Evolutionary conservation across 345 rosid species (phyloP).

Genomic region (Schrenkiella parvula): DNA sequence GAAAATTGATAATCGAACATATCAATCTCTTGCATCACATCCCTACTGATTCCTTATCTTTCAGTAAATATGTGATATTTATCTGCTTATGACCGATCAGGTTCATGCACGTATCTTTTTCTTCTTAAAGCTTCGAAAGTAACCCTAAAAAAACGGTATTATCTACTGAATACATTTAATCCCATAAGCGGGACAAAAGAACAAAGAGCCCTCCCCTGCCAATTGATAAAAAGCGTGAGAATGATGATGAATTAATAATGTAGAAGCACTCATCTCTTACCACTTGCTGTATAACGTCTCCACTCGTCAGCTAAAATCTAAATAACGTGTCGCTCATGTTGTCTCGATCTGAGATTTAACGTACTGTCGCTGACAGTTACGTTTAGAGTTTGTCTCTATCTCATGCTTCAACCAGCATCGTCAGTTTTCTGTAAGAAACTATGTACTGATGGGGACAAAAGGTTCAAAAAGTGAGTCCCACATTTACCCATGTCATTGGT

Average conservation of each 20-base stretch:
- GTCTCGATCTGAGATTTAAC: background rate
- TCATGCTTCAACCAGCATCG: slow-evolving; percentile 24
- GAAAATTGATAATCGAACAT: background rate
- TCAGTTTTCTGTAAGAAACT: slow-evolving; percentile 15
- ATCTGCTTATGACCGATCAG: background rate
- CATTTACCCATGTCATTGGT: slow-evolving; percentile 17
- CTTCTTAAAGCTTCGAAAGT: background rate
- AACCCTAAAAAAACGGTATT: background rate
- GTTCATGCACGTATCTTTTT: background rate
- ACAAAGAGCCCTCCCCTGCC: background rate
- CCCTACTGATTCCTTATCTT: background rate
- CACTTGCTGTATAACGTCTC: slow-evolving; percentile 5
- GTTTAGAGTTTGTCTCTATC: slow-evolving; percentile 22
- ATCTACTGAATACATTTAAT: background rate
- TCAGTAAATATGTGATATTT: background rate
- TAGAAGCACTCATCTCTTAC: slow-evolving; percentile 11
- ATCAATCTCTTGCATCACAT: slow-evolving; percentile 6
- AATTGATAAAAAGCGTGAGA: slow-evolving; percentile 9
- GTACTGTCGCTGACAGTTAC: slow-evolving; percentile 25
- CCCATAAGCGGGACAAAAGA: slow-evolving; percentile 12
- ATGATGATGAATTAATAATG: slow-evolving; percentile 24
- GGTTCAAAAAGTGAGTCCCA: background rate
- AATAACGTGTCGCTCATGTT: slow-evolving; percentile 18
- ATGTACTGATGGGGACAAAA: slow-evolving; percentile 6
- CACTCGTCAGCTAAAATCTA: slow-evolving; percentile 13